Conservation (phyloP, 345 rosid species). For the Sonneratia alba region DNA sequence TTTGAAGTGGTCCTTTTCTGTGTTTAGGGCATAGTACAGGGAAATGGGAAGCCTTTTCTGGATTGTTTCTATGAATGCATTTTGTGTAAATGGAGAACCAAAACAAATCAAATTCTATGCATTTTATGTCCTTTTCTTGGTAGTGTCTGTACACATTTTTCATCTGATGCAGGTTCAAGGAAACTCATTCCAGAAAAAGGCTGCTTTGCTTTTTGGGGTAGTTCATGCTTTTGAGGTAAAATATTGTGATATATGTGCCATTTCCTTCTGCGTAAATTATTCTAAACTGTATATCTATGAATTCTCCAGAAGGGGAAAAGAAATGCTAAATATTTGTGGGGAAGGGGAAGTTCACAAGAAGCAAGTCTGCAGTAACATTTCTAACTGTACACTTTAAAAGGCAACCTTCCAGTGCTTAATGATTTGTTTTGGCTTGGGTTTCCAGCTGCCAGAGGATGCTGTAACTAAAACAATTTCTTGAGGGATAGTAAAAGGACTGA, state of each 20-base stretch:
- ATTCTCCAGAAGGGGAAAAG: background rate
- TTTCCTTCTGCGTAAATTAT: background rate
- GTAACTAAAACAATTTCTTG: background rate
- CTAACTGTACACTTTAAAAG: background rate
- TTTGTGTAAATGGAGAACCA: background rate
- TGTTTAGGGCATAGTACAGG: background rate
- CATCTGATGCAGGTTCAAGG: conserved; percentile 53
- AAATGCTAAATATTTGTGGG: background rate
- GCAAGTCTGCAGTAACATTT: background rate
- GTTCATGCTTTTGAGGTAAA: conserved; percentile 72
- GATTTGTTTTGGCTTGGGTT: background rate
- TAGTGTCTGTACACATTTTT: background rate
- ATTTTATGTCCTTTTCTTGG: background rate
- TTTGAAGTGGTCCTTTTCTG: background rate
- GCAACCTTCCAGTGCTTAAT: background rate
- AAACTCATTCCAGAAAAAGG: conserved; percentile 95
- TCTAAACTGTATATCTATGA: background rate
- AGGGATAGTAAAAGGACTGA: background rate
- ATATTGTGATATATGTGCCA: background rate
- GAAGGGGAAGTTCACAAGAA: background rate
- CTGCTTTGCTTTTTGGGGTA: conserved; percentile 70
- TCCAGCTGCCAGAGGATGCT: background rate
- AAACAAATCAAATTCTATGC: background rate
- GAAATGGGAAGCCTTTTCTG: background rate
- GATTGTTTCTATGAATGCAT: background rate